Evolutionary conservation across 495 filamentous ascomycete species (phyloP), one percentile per base, ranked within the genome.

Genomic region (Neurospora sp.): DNA sequence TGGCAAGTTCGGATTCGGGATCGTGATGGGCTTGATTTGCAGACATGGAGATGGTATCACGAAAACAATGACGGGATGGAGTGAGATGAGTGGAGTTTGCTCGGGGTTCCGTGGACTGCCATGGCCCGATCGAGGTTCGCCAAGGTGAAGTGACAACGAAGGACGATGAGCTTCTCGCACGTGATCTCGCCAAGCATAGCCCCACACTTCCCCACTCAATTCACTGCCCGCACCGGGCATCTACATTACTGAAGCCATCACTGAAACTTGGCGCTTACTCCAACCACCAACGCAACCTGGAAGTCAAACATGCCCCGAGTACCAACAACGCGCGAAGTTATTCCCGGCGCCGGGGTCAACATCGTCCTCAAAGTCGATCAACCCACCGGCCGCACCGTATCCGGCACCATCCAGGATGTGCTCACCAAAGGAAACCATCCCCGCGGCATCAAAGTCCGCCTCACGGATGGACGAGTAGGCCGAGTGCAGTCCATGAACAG

Each of bases 281-380:
- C 8, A 8, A 47, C 1, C 45, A 53, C 9, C 45, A 53, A 22
- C 22, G 22, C 22, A 22, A 22, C 22, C 22, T 22, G 22, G 22
- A 22, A 0, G 22, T 22, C 22, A 22, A 22, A 45, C n/a, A 84
- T 77, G 75, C 77, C 42, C 40, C 69, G 38, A 16, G 85, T 90
- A 1, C 89, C 89, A 10, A 86, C 74, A 6, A 84, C 78, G 6
- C 74, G 76, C 14, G 79, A 90, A 42, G 86, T 92, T 22, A 59
- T 85, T 10, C 82, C 82, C 9, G 91, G 91, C 61, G 85, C 89
- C 6, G 44, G 68, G 18, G 91, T 93, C 71, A 89, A 89, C 71
- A 91, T 94, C 35, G 82, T 93, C 3, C 84, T 92, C 38, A 94
- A 94, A 76, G 83, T 79, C 14, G 91, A 94, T 76, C 91, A 94